Evolutionary conservation across 1,284 basidiomycete species (phyloP), one percentile per base, ranked within the genome.

Genomic region (Cutaneotrichosporon sp.): DNA sequence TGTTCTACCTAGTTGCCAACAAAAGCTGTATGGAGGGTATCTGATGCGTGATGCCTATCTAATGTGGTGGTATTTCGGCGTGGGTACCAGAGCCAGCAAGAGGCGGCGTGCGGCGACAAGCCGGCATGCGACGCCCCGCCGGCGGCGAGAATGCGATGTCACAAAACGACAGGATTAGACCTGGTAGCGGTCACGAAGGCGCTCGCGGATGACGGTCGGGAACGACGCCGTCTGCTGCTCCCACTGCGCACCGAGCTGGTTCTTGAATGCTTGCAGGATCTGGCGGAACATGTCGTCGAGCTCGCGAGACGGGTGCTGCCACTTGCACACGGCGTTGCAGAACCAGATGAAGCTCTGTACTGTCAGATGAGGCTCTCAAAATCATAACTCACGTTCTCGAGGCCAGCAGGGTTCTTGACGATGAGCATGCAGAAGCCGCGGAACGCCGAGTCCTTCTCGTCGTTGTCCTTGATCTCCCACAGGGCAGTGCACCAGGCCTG

Each of bases 371-470:
- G 5, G 13, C 11, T 11, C 22, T n/a, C 13, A 46, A 11, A 11
- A 25, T 24, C 1, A 11, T 16, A 22, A 79, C 85, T 69, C 63
- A 89, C 91, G 84, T 90, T 90, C 54, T 91, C 86, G 65, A 97
- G 91, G 2, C 93, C 94, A 56, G 86, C 87, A 13, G 95, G 95
- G 76, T 98, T 98, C 54, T 87, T 87, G 79, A 95, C 91, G 67
- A 99, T 93, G 64, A 98, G 89, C 58, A 92, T 92, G 81, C 97
- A 99, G 71, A 99, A 86, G 2, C 97, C 97, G 62, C 94, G 85
- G 86, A 99, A 99, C 6, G 97, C 97, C n/a, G 93, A 97, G 75
- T 98, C 97, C 82, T 99, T 99, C 82, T 99, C 97, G 71, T 99
- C 95, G 74, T 99, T 99, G 77, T 99, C 97, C 70, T 97, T 90